Conservation (phyloP, 305 asterid genomes). For the Fraxinus platypoda region DNA sequence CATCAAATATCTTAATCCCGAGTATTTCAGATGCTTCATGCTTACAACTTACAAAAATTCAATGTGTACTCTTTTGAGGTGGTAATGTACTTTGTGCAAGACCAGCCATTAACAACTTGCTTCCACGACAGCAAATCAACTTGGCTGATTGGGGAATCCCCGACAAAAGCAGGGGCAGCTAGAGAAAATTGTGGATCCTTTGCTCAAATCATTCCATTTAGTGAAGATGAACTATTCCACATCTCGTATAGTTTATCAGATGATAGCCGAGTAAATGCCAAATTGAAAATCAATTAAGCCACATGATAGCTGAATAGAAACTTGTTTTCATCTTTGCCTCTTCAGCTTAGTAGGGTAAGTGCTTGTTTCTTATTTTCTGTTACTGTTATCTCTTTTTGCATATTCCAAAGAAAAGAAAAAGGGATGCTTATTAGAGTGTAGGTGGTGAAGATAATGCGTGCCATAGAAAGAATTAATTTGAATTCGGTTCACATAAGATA, state of each 20-base stretch:
- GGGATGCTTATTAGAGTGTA: not conserved
- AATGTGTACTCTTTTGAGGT: constrained; percentile 56
- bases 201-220: constrained; percentile 17
- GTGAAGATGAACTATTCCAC: constrained; percentile 13
- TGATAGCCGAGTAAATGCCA: constrained; percentile 21
- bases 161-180: constrained; percentile 34
- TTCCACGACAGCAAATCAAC: constrained; percentile 38
- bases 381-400: not conserved
- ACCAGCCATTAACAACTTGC: constrained; percentile 26
- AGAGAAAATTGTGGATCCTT: constrained; percentile 41
- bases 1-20: constrained; percentile 51
- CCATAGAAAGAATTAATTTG: not conserved
- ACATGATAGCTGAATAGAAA: constrained; percentile 22
- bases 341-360: not conserved
- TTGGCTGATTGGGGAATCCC: constrained; percentile 44
- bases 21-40: constrained; percentile 25
- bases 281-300: constrained; percentile 33
- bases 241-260: not conserved
- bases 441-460: not conserved
- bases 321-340: not conserved
- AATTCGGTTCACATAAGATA: not conserved
- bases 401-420: not conserved
- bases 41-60: constrained; percentile 32
- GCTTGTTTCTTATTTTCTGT: not conserved
- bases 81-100: constrained; percentile 49